Evolutionary conservation across 129 eudicot species (phyloP).

Genomic region (Flaveria ramosissima): DNA sequence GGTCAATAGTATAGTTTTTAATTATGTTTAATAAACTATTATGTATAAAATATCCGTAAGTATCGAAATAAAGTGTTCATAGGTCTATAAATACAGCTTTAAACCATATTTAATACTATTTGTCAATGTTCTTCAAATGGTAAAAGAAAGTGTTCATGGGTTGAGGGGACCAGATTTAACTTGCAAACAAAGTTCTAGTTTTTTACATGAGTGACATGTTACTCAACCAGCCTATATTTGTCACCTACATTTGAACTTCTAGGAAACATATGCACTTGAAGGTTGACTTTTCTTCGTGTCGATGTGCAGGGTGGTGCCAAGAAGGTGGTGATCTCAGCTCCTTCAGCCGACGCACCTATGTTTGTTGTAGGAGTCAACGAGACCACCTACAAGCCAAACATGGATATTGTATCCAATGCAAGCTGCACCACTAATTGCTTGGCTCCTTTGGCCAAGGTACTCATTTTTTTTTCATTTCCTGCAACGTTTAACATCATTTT

Average conservation of each 20-base stretch:
- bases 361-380: conserved; percentile 97
- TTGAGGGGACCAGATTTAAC: background rate
- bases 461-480: background rate
- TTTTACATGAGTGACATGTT: background rate
- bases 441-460: conserved; percentile 98
- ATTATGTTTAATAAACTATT: background rate
- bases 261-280: no score
- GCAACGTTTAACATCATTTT: background rate
- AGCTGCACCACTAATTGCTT: conserved; percentile 97
- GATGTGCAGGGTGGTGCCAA: conserved; percentile 89
- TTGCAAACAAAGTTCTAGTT: background rate
- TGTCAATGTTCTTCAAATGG: background rate
- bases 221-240: background rate
- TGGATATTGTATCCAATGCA: conserved; percentile 97
- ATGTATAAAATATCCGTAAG: background rate
- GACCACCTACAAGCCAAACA: conserved; percentile 72
- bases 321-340: conserved; percentile 94
- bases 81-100: background rate
- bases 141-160: background rate
- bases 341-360: conserved; percentile 99
- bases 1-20: background rate
- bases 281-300: conserved; percentile 26
- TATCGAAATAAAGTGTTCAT: background rate
- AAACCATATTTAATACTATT: background rate
- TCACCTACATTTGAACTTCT: background rate